A percentile compares a stretch with the other conserved stretches of the same genome.
Evolutionary conservation across 768 basidiomycete genomes (phyloP).

Genomic region (Lentinula sp.): DNA sequence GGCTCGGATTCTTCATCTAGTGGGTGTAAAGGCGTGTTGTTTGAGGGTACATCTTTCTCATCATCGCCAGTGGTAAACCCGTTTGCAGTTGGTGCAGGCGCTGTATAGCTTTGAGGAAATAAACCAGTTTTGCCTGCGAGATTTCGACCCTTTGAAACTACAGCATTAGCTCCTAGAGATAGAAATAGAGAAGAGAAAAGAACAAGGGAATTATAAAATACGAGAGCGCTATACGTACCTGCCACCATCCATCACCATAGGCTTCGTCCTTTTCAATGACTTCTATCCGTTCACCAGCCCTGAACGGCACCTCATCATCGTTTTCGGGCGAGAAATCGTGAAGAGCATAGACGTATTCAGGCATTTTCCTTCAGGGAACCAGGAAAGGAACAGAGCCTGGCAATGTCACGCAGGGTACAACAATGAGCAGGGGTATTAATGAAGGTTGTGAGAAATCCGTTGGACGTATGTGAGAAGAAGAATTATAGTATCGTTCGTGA

Average conservation of each 20-base stretch:
- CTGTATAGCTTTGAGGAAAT: constrained; percentile 88
- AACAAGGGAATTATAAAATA: background rate
- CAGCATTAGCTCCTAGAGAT: constrained; percentile 10
- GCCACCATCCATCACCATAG: constrained; percentile 96
- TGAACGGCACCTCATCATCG: constrained; percentile 87
- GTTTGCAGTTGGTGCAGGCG: constrained; percentile 40
- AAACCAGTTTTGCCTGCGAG: constrained; percentile 76
- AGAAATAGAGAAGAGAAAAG: background rate
- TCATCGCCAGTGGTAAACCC: constrained; percentile 16
- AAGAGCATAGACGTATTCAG: constrained; percentile 80
- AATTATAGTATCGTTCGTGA: background rate
- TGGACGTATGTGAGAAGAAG: background rate
- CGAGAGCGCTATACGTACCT: constrained; percentile 24
- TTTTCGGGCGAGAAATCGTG: constrained; percentile 90
- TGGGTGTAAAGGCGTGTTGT: constrained; percentile 30
- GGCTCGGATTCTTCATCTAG: constrained; percentile 43
- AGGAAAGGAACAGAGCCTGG: background rate
- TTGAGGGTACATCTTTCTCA: constrained; percentile 9
- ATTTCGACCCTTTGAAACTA: constrained; percentile 69
- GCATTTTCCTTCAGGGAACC: constrained; percentile 34
- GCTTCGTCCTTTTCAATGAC: constrained; percentile 90
- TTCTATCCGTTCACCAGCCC: constrained; percentile 80
- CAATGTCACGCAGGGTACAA: background rate
- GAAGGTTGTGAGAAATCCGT: background rate
- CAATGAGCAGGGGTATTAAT: background rate